Conservation (phyloP, 2,329 filamentous ascomycete species). For the Plenodomus lindquistii region DNA sequence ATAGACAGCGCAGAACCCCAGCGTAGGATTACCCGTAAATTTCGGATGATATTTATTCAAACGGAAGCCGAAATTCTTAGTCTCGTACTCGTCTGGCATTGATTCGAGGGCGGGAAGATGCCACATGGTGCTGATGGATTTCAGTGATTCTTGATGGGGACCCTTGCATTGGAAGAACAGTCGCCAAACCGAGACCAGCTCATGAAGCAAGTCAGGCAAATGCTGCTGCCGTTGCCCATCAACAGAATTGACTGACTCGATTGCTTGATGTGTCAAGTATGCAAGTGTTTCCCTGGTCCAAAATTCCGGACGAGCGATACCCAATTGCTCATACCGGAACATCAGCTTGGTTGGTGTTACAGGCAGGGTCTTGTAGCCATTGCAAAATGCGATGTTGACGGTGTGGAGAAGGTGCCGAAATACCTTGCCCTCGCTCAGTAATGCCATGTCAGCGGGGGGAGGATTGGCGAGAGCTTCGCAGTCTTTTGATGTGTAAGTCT, state of each 20-base stretch:
- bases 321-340: slow-evolving; percentile 35
- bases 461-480: slow-evolving; percentile 33
- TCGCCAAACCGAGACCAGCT: slow-evolving; percentile 40
- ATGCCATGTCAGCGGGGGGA: slow-evolving; percentile 17
- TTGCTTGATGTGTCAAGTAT: slow-evolving; percentile 28
- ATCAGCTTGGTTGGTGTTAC: slow-evolving; percentile 31
- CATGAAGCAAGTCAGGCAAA: slow-evolving; percentile 24
- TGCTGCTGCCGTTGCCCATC: slow-evolving; percentile 8
- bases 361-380: slow-evolving; percentile 4
- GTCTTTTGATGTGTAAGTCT: slow-evolving; percentile 32
- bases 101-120: slow-evolving; percentile 20
- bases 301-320: slow-evolving; percentile 22
- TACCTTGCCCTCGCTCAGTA: slow-evolving; percentile 20
- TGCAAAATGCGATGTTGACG: slow-evolving; percentile 22
- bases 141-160: slow-evolving; percentile 10
- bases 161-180: slow-evolving; percentile 40
- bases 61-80: slow-evolving; percentile 23
- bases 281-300: slow-evolving; percentile 26
- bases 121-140: slow-evolving; percentile 31
- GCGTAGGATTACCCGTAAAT: slow-evolving; percentile 10
- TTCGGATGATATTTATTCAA: slow-evolving; percentile 32
- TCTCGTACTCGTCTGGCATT: slow-evolving; percentile 4
- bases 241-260: slow-evolving; percentile 16
- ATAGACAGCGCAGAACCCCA: slow-evolving; percentile 37
- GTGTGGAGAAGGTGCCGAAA: slow-evolving; percentile 25